These are phyloP conservation scores for Phytopythium litorale DNA, from an alignment of 352 stramenopile genomes.

Conservation along the genomic window DNA sequence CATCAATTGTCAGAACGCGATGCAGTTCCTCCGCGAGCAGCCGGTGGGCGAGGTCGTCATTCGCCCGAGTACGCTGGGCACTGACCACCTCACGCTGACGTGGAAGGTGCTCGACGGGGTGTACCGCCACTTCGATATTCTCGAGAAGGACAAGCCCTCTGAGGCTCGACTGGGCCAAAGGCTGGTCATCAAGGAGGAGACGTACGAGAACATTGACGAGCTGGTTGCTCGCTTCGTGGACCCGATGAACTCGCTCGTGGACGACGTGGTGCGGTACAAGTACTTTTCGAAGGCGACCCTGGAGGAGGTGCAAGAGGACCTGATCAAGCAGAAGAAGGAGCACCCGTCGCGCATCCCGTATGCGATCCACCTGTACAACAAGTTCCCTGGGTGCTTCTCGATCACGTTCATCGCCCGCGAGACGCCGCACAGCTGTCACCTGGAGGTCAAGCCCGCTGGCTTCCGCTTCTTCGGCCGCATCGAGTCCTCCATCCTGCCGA, in stretches of 20 bases:
- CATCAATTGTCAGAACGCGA: constrained; percentile 78
- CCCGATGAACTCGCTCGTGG: constrained; percentile 86
- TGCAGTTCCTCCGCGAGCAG: constrained; percentile 79
- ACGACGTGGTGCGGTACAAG: constrained; percentile 86
- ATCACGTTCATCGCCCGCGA: constrained; percentile 85
- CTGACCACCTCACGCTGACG: constrained; percentile 83
- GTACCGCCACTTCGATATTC: constrained; percentile 86
- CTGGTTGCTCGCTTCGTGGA: constrained; percentile 86
- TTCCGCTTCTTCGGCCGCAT: constrained; percentile 87
- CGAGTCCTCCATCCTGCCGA: constrained; percentile 81
- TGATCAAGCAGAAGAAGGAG: constrained; percentile 89
- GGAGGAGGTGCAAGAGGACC: constrained; percentile 78
- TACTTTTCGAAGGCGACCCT: constrained; percentile 71
- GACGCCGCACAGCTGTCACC: constrained; percentile 82
- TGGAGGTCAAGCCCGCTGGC: constrained; percentile 83
- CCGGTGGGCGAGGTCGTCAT: constrained; percentile 82
- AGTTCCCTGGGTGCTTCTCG: constrained; percentile 87
- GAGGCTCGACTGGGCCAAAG: constrained; percentile 77
- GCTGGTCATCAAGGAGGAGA: constrained; percentile 85
- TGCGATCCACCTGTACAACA: constrained; percentile 79
- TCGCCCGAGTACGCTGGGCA: constrained; percentile 76
- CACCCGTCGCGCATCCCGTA: constrained; percentile 82
- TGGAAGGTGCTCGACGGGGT: constrained; percentile 88
- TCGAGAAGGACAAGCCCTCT: constrained; percentile 85
- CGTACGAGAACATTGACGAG: constrained; percentile 87